Base-by-base conservation (phyloP, 176 grass and related monocot species). In the Paspalum notatum region DNA sequence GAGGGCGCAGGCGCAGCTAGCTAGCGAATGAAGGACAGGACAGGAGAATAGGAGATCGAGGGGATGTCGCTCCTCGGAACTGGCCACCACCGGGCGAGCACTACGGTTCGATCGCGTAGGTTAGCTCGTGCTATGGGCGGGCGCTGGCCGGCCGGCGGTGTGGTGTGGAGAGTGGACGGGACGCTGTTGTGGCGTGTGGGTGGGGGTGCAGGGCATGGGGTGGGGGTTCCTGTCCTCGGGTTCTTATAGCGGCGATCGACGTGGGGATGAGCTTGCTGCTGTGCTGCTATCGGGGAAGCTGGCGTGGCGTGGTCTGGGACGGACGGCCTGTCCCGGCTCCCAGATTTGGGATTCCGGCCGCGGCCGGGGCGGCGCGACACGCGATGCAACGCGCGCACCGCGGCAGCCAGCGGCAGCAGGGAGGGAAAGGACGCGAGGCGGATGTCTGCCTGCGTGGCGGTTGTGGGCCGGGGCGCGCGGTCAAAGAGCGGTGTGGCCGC, bases 161-260 rank as follows among this genome's bases (percentile, higher is more conserved):
- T 25, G 13, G 85, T 21, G 8, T 12, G 48, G 52, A 7, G 45
- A 51, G 21, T 9, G 67, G 5, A 21, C 25, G 25, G 46, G 66
- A 24, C 16, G 44, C 12, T 74, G 75, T 71, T 74, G 75, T 71
- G 58, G 70, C 32, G 32, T 47, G 74, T 87, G 79, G 85, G 49
- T 73, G 88, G 79, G 79, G 79, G 62, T 51, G 49, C 17, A 13
- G 46, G 47, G 72, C 42, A 55, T 61, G 74, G 81, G 66, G 91
- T 84, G 74, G 83, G 65, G 61, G 72, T 1, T 32, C 32, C 32
- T 32, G 77, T 26, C 74, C 69, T 47, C 66, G 75, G 79, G 26
- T 57, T 84, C 54, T 90, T 86, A 90, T 83, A 84, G 62, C 64
- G 52, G 89, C 84, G 85, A n/a, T n/a, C n/a, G n/a, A 93, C 87